Conservation (phyloP, 2,329 filamentous ascomycete genomes). For the Fusarium camptoceras region DNA sequence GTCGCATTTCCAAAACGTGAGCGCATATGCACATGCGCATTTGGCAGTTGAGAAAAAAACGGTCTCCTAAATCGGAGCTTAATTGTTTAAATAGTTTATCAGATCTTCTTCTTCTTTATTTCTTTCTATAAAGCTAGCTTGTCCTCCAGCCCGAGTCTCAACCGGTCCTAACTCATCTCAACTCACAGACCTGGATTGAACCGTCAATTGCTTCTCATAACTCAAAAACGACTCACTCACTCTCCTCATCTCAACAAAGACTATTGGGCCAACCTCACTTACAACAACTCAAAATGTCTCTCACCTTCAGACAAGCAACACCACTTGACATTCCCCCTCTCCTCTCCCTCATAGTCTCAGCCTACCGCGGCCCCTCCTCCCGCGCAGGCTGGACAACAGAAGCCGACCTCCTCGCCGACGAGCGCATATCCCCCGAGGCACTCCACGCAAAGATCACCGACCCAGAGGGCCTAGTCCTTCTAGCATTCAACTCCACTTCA, state of each 20-base stretch:
- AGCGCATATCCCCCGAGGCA: slow-evolving; percentile 56
- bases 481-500: slow-evolving; percentile 43
- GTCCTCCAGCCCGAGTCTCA: not conserved
- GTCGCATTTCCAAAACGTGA: slow-evolving; percentile 5
- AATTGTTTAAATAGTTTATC: not conserved
- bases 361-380: slow-evolving; percentile 58
- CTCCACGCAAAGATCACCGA: slow-evolving; percentile 55
- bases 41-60: not conserved
- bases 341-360: slow-evolving; percentile 56
- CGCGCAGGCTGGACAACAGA: slow-evolving; percentile 61
- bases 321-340: slow-evolving; percentile 49
- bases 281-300: slow-evolving; percentile 22
- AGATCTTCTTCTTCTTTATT: not conserved
- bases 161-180: not conserved
- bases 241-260: not conserved
- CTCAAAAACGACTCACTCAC: not conserved
- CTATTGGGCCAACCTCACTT: not conserved
- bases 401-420: slow-evolving; percentile 57
- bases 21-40: slow-evolving; percentile 12
- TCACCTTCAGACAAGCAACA: slow-evolving; percentile 45
- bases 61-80: slow-evolving; percentile 27
- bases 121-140: not conserved
- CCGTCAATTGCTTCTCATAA: not conserved
- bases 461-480: slow-evolving; percentile 52
- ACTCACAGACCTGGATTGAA: not conserved